Evolutionary conservation across 2,329 filamentous ascomycete genomes (phyloP), one percentile per base, ranked within the genome.

Genomic region (Septoria linicola): DNA sequence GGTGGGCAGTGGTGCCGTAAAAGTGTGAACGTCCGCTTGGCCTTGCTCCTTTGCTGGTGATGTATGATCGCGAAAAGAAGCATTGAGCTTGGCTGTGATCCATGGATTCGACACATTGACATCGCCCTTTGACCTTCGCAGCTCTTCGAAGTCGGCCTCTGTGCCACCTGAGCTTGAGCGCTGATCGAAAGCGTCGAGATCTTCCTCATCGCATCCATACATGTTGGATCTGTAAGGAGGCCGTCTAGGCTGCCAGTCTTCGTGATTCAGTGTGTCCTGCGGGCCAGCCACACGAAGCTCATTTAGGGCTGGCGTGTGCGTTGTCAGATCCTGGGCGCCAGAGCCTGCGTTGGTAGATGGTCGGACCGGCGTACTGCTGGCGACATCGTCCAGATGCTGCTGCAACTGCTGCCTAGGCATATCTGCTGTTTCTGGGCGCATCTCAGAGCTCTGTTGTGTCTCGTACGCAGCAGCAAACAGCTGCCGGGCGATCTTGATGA

Each of bases 21-120:
- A 16, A 4, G n/a, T 14, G 23, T 34, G 23, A 19, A 21, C 17
- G 16, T 30, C 43, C 17, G 10, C 36, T 27, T 19, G 32, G 11
- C 37, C 16, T 23, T 32, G 8, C 19, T 16, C 35, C 6, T 25
- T 19, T 13, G 34, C 40, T 19, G 34, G n/a, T 10, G 27, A n/a
- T 13, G 45, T 14, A 2, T 45, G 35, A 14, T 37, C 36, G 13
- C 52, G 46, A 17, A 36, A 31, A 17, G 58, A 51, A 1, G 61
- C 47, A 39, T 77, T 76, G 67, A 79, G 70, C 52, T 72, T 76
- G 19, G 76, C 75, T 36, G 76, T 68, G 0, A 72, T 72, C 74
- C 75, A 79, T 1, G 76, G 76, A 53, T 79, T 78, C 1, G 70
- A 74, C 3, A 73, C 47, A 3, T 55, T 63, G 20, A 65, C 58